Evolutionary conservation across 164 flowering plant genomes (phyloP).

Genomic region (Macadamia integrifolia): DNA sequence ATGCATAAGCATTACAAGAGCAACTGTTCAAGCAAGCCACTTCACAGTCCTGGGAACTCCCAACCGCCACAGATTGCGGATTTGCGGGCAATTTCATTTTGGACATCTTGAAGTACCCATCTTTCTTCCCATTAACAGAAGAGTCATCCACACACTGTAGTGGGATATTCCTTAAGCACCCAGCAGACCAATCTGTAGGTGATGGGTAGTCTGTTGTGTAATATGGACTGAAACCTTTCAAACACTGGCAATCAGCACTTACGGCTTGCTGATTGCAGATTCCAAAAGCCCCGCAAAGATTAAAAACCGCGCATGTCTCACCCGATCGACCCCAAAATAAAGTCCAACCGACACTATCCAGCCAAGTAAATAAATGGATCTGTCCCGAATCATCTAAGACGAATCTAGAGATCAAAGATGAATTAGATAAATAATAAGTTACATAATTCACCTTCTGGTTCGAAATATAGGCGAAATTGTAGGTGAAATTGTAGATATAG

Average conservation of each 20-base stretch:
- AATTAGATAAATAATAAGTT: not conserved
- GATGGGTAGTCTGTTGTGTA: slow-evolving; percentile 12
- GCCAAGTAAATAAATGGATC: slow-evolving; percentile 16
- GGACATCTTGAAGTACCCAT: slow-evolving; percentile 4
- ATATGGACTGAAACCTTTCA: slow-evolving; percentile 14
- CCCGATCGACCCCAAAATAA: slow-evolving; percentile 24
- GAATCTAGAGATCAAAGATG: slow-evolving; percentile 9
- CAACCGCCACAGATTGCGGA: not conserved
- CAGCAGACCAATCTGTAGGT: slow-evolving; percentile 13
- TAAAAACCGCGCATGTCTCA: slow-evolving; percentile 12
- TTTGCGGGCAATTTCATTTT: slow-evolving; percentile 5
- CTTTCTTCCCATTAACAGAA: not conserved
- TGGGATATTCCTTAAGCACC: slow-evolving; percentile 20
- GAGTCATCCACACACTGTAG: slow-evolving; percentile 15
- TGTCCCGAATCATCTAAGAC: slow-evolving; percentile 22
- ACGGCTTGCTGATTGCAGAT: slow-evolving; percentile 8
- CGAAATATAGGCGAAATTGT: slow-evolving; percentile 9
- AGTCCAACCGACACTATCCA: slow-evolving; percentile 4
- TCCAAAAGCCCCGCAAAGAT: slow-evolving; percentile 25
- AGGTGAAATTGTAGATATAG: slow-evolving; percentile 14
- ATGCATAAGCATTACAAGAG: slow-evolving; percentile 21
- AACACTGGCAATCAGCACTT: slow-evolving; percentile 9
- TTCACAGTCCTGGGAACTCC: slow-evolving; percentile 8
- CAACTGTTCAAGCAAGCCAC: slow-evolving; percentile 17
- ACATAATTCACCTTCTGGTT: slow-evolving; percentile 9